Base-by-base conservation (phyloP, 176 grass and related monocot species). In the Oryza officinalis region DNA sequence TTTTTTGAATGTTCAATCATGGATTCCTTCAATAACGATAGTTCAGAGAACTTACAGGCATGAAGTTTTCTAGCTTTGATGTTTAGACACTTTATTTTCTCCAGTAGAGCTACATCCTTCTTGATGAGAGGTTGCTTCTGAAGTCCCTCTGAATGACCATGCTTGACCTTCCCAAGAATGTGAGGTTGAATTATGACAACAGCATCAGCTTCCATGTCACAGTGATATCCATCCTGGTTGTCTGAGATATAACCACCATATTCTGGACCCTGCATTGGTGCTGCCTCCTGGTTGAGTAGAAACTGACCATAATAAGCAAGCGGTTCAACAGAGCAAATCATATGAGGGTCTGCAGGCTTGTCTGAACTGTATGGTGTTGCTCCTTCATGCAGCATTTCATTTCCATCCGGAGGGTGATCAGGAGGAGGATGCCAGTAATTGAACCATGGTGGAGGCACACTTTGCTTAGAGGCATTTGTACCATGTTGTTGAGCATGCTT, bases 21-120 rank as follows among this genome's bases (percentile, higher is more conserved):
- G 75, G 89, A 88, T 78, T 92, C 63, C 66, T 41, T 87, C 63
- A 32, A 41, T 77, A 75, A 63, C 40, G 28, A 65, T 86, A 71
- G 61, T 69, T 65, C 35, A 83, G 65, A 66, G 59, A 81, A 63
- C 47, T 65, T 87, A 41, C 45, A 61, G 63, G 71, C 70, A 79
- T 80, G 18, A 67, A 80, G 49, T 57, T 67, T 83, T 78, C 90
- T 87, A 86, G 88, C 86, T 94, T 97, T 97, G 79, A 76, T 90
- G 75, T 97, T 94, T 85, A 92, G 74, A 65, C 67, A 88, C 70
- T 84, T 91, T 80, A 97, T 92, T 80, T 97, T 97, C 76, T 97
- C 83, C 63, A 94, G 87, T 33, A 97, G 37, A 37, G 64, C 44
- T 57, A 85, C 17, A 79, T 89, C 91, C 85, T 92, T 94, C 65